Conservation (phyloP, 164 flowering plant genomes). For the Protea cynaroides region DNA sequence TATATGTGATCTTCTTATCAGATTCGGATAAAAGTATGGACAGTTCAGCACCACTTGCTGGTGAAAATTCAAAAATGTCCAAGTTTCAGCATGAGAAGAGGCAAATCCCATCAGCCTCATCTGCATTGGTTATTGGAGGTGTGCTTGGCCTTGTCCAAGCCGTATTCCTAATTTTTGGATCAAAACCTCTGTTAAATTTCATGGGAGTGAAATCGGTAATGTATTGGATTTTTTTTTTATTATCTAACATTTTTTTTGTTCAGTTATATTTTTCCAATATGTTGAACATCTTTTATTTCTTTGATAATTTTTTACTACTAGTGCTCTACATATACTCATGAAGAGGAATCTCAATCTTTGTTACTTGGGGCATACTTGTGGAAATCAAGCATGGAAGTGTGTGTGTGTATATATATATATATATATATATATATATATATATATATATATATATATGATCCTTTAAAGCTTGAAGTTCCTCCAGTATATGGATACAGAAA, state of each 20-base stretch:
- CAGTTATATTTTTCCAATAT: neutral
- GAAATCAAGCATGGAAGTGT: too few species aligned
- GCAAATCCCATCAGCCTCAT: slow-evolving; percentile 61
- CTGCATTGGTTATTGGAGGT: slow-evolving; percentile 52
- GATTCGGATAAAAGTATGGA: slow-evolving; percentile 16
- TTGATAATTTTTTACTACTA: too few species aligned
- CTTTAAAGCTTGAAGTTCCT: too few species aligned
- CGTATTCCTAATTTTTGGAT: slow-evolving; percentile 40
- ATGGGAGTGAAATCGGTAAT: slow-evolving; percentile 68
- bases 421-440: too few species aligned
- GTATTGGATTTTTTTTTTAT: neutral
- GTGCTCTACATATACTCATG: too few species aligned
- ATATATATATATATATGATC: too few species aligned
- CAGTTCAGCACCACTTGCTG: slow-evolving; percentile 9
- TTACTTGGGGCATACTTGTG: too few species aligned
- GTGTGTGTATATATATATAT: too few species aligned
- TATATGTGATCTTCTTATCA: slow-evolving; percentile 15
- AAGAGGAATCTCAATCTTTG: too few species aligned
- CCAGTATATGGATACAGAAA: too few species aligned
- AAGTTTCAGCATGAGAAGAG: slow-evolving; percentile 24
- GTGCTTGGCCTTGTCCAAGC: slow-evolving; percentile 59
- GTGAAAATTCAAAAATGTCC: slow-evolving; percentile 12
- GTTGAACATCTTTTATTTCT: neutral
- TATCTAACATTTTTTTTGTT: neutral
- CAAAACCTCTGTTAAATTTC: slow-evolving; percentile 40